phyloP scores from a whole-genome alignment of 495 filamentous ascomycete genomes.

The Xylaria bambusicola region DNA sequence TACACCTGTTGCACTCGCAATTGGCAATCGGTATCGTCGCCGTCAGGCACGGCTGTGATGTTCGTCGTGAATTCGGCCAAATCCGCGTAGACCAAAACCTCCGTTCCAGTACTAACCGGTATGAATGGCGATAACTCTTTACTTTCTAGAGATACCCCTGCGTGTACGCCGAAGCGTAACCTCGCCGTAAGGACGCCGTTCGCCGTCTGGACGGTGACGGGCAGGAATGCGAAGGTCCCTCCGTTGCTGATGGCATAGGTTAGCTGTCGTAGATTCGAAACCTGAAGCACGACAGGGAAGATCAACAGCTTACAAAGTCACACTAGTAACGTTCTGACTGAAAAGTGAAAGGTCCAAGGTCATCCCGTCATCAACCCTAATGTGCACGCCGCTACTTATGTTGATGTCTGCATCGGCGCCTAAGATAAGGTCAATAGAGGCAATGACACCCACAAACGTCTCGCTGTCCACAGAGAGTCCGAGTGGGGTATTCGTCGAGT shows the following conservation, averaged over 20 bases:
- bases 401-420: constrained; percentile 47
- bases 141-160: constrained; percentile 43
- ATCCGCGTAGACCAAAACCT: constrained; percentile 49
- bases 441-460: constrained; percentile 43
- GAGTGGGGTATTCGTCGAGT: constrained; percentile 43
- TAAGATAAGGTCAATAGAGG: constrained; percentile 52
- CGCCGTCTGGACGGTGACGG: constrained; percentile 47
- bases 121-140: constrained; percentile 18
- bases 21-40: constrained; percentile 38
- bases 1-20: constrained; percentile 50
- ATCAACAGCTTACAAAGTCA: constrained; percentile 48
- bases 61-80: constrained; percentile 56
- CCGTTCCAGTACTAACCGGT: constrained; percentile 44
- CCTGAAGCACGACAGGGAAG: constrained; percentile 3
- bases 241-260: constrained; percentile 40
- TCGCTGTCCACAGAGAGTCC: constrained; percentile 43
- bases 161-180: constrained; percentile 47
- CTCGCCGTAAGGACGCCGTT: constrained; percentile 45
- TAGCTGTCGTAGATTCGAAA: not conserved
- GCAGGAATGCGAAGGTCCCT: constrained; percentile 59
- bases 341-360: constrained; percentile 47
- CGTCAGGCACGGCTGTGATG: constrained; percentile 38
- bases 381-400: constrained; percentile 54
- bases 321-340: constrained; percentile 42
- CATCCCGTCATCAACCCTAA: constrained; percentile 51